phyloP scores from a whole-genome alignment of 2,329 filamentous ascomycete genomes.

The Mycosphaerelloides madeirae region DNA sequence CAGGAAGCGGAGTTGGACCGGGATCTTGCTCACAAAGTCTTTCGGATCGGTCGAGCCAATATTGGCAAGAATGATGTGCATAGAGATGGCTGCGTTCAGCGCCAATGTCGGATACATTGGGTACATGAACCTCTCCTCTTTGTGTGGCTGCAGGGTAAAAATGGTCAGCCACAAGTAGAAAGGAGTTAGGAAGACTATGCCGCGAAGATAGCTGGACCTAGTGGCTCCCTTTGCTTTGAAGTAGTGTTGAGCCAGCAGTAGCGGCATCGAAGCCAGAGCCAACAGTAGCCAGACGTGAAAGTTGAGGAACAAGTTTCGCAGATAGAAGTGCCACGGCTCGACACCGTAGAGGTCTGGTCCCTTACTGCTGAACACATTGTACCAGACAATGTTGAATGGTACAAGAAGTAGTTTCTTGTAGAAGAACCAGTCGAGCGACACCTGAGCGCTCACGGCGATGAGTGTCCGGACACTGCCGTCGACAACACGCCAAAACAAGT shows the following conservation, averaged over 20 bases:
- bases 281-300: conserved; percentile 93
- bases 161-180: conserved; percentile 94
- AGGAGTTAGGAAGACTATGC: conserved; percentile 71
- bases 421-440: conserved; percentile 79
- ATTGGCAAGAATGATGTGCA: conserved; percentile 73
- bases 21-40: conserved; percentile 63
- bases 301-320: conserved; percentile 85
- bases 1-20: conserved; percentile 66
- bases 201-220: conserved; percentile 67
- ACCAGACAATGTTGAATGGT: conserved; percentile 87
- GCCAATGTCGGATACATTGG: conserved; percentile 87
- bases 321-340: conserved; percentile 95
- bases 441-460: conserved; percentile 64
- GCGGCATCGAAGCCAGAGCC: conserved; percentile 67
- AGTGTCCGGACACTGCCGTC: conserved; percentile 65
- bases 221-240: conserved; percentile 58
- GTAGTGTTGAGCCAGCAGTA: conserved; percentile 69
- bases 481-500: conserved; percentile 57
- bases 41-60: conserved; percentile 67
- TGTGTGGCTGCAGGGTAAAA: conserved; percentile 89
- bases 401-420: conserved; percentile 75
- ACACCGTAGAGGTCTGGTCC: conserved; percentile 89
- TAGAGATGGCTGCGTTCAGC: conserved; percentile 77
- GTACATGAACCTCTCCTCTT: conserved; percentile 99
- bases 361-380: conserved; percentile 84